Percentiles rank a stretch among this genome's conserved stretches.
Evolutionary conservation across 2,329 filamentous ascomycete genomes (phyloP).

Genomic region (Pseudogymnoascus sp.): DNA sequence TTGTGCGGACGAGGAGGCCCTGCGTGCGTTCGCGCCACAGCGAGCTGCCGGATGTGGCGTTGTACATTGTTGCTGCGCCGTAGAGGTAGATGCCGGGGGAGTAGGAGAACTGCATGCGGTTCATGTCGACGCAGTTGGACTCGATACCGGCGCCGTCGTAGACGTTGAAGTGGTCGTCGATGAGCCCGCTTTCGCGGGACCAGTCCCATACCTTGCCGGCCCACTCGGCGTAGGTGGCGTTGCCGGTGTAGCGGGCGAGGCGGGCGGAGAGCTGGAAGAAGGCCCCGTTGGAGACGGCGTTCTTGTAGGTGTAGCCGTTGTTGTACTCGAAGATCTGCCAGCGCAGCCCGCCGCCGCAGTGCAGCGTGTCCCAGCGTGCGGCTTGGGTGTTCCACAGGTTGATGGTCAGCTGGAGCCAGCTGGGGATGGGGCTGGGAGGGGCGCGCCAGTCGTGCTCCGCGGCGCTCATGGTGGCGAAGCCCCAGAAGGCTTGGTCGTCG

Average conservation of each 20-base stretch:
- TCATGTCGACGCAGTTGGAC: constrained; percentile 43
- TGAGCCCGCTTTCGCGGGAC: constrained; percentile 48
- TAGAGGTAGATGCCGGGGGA: constrained; percentile 59
- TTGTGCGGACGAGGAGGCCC: constrained; percentile 43
- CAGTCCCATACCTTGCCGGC: constrained; percentile 61
- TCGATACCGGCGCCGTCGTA: constrained; percentile 52
- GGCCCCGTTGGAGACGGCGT: constrained; percentile 72
- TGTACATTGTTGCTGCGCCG: constrained; percentile 56
- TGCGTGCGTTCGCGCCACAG: constrained; percentile 48
- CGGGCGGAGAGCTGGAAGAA: constrained; percentile 76
- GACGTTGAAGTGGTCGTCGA: constrained; percentile 48
- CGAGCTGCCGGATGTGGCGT: constrained; percentile 44
- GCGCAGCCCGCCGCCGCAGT: constrained; percentile 64
- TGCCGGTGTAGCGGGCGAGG: constrained; percentile 61
- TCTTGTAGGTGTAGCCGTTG: constrained; percentile 76
- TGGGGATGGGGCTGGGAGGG: constrained; percentile 38
- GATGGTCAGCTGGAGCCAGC: constrained; percentile 59
- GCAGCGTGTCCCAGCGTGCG: constrained; percentile 59
- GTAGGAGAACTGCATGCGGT: constrained; percentile 56
- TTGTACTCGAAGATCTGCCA: constrained; percentile 80
- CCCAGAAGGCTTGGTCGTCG: constrained; percentile 71
- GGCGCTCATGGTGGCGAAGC: constrained; percentile 57
- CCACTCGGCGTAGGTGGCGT: constrained; percentile 60
- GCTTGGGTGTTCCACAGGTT: constrained; percentile 68
- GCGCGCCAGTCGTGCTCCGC: constrained; percentile 62